Conservation (phyloP, 768 basidiomycete genomes). For the Hysterangium stoloniferum region DNA sequence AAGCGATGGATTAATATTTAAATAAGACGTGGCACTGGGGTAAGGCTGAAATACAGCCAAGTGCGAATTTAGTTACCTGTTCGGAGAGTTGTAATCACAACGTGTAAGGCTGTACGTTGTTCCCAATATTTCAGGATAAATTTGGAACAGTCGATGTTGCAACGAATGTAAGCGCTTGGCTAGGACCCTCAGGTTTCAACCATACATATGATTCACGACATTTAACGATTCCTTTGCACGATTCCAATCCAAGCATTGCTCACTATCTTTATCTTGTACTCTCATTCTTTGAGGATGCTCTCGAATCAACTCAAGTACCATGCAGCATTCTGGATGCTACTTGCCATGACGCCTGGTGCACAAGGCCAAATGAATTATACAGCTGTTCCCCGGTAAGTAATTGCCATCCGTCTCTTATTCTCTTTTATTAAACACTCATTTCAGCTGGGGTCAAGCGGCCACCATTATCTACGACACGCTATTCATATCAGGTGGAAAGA, state of each 20-base stretch:
- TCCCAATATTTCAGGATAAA: not conserved
- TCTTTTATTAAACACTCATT: not conserved
- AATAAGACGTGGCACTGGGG: too few relatives aligned
- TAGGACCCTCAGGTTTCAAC: too few relatives aligned
- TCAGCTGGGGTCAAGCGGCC: slow-evolving; percentile 80
- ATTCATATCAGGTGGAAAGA: slow-evolving; percentile 76
- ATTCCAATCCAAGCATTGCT: too few relatives aligned
- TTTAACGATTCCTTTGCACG: too few relatives aligned
- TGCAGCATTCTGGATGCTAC: not conserved
- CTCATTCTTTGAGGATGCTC: not conserved
- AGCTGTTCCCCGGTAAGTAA: slow-evolving; percentile 1
- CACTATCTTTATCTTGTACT: too few relatives aligned
- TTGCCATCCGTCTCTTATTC: not conserved
- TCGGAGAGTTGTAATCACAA: too few relatives aligned
- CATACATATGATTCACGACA: too few relatives aligned
- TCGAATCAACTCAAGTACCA: not conserved
- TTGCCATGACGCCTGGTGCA: not conserved
- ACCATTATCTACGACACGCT: slow-evolving; percentile 51
- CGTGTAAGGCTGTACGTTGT: too few relatives aligned
- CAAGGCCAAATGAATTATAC: not conserved
- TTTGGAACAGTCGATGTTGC: not conserved
- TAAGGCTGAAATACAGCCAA: too few relatives aligned
- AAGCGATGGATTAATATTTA: too few relatives aligned
- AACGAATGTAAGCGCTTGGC: not conserved
- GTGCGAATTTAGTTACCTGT: too few relatives aligned